Conservation (phyloP, 2,329 filamentous ascomycete species). For the Epichloe sibirici region DNA sequence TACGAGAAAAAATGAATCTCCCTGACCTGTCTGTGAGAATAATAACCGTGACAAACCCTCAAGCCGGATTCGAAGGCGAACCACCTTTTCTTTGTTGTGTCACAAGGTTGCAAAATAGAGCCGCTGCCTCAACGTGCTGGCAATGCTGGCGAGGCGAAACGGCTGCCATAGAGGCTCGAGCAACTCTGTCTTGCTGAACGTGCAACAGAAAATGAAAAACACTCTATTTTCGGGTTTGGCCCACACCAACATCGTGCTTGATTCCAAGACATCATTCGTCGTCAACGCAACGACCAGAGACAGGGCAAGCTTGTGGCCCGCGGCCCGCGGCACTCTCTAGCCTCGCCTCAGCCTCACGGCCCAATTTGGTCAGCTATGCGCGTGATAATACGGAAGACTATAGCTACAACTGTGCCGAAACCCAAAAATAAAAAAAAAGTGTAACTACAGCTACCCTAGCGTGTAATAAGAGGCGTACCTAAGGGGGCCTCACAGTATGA, state of each 20-base stretch:
- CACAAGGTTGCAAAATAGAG: background rate
- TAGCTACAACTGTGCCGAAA: no score
- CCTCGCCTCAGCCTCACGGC: background rate
- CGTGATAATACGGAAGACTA: background rate
- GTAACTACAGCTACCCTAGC: no score
- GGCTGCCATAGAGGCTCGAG: no score
- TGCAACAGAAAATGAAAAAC: no score
- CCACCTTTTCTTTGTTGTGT: background rate
- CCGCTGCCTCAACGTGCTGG: background rate
- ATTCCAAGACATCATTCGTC: background rate
- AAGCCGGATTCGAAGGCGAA: background rate
- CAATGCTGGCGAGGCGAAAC: no score
- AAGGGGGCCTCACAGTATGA: no score
- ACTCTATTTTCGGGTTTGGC: background rate
- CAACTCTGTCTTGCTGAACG: no score
- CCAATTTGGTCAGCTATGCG: slow-evolving; percentile 5
- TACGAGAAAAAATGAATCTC: no score
- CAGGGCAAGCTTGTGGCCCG: background rate
- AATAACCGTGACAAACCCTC: no score
- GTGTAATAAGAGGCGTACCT: no score
- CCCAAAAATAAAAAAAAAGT: no score
- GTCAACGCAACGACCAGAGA: background rate
- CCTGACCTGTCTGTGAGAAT: no score
- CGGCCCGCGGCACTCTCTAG: background rate
- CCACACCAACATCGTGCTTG: background rate